Evolutionary conservation across 1,139 yeast genomes (phyloP), one percentile per base, ranked within the genome.

Genomic region (Yamadazyma dendronema): DNA sequence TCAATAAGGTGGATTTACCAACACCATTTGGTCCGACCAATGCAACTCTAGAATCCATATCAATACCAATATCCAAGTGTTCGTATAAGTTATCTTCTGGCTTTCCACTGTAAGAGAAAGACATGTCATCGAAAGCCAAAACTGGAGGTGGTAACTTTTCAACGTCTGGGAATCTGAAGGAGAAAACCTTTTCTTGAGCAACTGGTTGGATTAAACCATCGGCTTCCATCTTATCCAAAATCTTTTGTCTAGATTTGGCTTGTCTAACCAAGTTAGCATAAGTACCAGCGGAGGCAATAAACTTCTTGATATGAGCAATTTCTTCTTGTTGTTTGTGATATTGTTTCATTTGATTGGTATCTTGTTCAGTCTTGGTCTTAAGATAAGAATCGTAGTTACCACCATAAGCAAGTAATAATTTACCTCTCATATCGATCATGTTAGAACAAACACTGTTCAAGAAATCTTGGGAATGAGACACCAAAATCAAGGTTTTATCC

Each of bases 121-220:
- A 81, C 64, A 90, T 90, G 57, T 85, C 92, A 65, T 92, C 97
- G 61, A 94, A 92, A 7, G 97, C 92, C 66, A 94, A 74, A 34
- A 92, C 98, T 61, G 99, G 99, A 48, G 99, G 98, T 48, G 98
- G 98, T 54, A 92, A 78, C 76, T 94, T 89, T 65, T 92, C 98
- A 46, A 92, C 96, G 31, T 82, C 90, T 40, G 97, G 90, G 79
- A 94, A 92, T 59, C 85, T 78, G 79, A 92, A 92, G 3, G 95
- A 80, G 66, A 92, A 92, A 24, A 89, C 96, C 70, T 78, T 87
- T 64, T 92, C 98, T 37, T 87, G 86, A 42, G 81, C 90, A 49
- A 94, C 98, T 41, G 95, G 83, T 68, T 87, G 88, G 58, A 92
- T 85, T 57, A 92, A 79, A 61, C 98, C 99, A 63, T 92, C 98